phyloP scores from a whole-genome alignment of 352 stramenopile genomes.

The Phytopythium helicoides region DNA sequence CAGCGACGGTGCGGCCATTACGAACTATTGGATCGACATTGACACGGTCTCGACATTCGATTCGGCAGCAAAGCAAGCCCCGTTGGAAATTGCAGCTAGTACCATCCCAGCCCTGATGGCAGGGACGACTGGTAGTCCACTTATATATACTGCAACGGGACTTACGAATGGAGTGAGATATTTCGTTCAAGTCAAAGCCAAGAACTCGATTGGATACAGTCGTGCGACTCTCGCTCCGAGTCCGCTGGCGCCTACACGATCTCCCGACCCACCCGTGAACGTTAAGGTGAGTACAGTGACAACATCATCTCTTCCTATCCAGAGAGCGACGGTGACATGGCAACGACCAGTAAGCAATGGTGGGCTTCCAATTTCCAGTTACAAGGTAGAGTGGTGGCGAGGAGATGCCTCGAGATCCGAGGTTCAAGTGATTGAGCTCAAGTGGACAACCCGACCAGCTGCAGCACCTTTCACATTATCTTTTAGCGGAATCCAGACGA shows the following conservation, averaged over 20 bases:
- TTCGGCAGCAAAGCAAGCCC: conserved; percentile 44
- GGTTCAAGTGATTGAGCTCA: conserved; percentile 85
- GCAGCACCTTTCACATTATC: conserved; percentile 60
- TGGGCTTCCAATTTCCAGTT: conserved; percentile 65
- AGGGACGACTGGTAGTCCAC: conserved; percentile 29
- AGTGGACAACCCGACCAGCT: conserved; percentile 65
- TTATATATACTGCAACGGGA: conserved; percentile 65
- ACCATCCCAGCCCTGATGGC: conserved; percentile 56
- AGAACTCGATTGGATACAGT: conserved; percentile 67
- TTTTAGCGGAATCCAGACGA: conserved; percentile 72
- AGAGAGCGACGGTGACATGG: conserved; percentile 66
- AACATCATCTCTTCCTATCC: conserved; percentile 42
- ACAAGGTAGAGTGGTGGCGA: conserved; percentile 85
- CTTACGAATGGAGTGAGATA: conserved; percentile 76
- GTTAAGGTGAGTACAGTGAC: conserved; percentile 62
- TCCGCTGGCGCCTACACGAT: conserved; percentile 48
- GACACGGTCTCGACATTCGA: conserved; percentile 77
- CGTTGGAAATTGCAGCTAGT: conserved; percentile 25
- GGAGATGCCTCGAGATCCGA: conserved; percentile 37
- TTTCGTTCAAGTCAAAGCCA: conserved; percentile 83
- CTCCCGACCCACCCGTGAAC: conserved; percentile 42
- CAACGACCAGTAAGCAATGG: conserved; percentile 53
- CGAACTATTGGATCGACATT: conserved; percentile 61
- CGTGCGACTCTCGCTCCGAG: conserved; percentile 58
- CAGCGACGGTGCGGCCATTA: conserved; percentile 36